Conservation (phyloP, 805 yeast species). For the Clavispora fructus region DNA sequence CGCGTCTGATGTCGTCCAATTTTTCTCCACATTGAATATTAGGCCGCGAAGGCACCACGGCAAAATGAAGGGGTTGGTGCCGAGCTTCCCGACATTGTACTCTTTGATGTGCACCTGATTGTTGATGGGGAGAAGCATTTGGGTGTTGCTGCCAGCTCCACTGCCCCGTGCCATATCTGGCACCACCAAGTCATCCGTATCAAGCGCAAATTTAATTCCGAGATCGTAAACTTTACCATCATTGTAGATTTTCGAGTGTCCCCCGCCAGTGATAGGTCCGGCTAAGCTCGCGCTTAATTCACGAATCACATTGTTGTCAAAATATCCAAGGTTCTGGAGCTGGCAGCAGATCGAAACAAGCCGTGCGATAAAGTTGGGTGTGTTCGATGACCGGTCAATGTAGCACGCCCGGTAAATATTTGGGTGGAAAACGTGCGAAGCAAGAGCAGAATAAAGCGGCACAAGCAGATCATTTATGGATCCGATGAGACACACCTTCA, state of each 20-base stretch:
- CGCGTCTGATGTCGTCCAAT: slow-evolving; percentile 20
- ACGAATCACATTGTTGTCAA: slow-evolving; percentile 81
- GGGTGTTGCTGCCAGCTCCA: slow-evolving; percentile 6
- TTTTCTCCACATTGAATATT: slow-evolving; percentile 49
- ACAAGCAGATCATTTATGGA: slow-evolving; percentile 92
- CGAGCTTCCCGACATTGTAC: slow-evolving; percentile 61
- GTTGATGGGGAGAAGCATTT: slow-evolving; percentile 22
- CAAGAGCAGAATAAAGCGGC: slow-evolving; percentile 83
- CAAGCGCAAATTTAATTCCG: slow-evolving; percentile 69
- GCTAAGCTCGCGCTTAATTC: slow-evolving; percentile 65
- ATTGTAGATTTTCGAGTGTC: slow-evolving; percentile 86
- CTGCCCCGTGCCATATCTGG: slow-evolving; percentile 15
- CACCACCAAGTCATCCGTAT: slow-evolving; percentile 57
- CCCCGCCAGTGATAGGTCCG: slow-evolving; percentile 92
- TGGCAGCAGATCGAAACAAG: slow-evolving; percentile 70
- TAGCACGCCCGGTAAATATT: slow-evolving; percentile 85
- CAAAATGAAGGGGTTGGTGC: slow-evolving; percentile 74
- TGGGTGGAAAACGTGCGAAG: slow-evolving; percentile 82
- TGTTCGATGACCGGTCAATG: slow-evolving; percentile 72
- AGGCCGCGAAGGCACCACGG: slow-evolving; percentile 94
- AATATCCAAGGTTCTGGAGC: slow-evolving; percentile 67
- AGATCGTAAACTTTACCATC: slow-evolving; percentile 79
- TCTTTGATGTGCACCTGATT: slow-evolving; percentile 35
- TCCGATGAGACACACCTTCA: slow-evolving; percentile 77
- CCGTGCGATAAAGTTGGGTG: slow-evolving; percentile 75